Conservation (phyloP, 2,329 filamentous ascomycete species). For the Thelonectria blattea region DNA sequence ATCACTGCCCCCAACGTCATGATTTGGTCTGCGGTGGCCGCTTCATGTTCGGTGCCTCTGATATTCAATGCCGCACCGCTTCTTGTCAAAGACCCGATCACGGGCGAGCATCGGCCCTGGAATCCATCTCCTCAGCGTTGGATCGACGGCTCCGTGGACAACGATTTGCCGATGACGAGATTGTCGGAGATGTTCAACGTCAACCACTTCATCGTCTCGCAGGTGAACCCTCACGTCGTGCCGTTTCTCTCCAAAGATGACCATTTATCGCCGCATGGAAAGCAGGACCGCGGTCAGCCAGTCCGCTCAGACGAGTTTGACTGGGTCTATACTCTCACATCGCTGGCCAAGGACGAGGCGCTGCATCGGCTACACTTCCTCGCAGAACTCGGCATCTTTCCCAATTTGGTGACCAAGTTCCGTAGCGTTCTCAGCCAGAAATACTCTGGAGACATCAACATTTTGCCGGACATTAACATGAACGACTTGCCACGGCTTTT, state of each 20-base stretch:
- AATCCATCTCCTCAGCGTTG: slow-evolving; percentile 84
- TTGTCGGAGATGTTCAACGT: slow-evolving; percentile 97
- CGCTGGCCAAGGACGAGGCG: slow-evolving; percentile 78
- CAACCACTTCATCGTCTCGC: slow-evolving; percentile 96
- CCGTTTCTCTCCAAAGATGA: slow-evolving; percentile 84
- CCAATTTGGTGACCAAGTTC: slow-evolving; percentile 78
- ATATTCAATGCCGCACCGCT: slow-evolving; percentile 82
- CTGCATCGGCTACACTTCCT: slow-evolving; percentile 82
- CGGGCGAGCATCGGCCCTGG: slow-evolving; percentile 80
- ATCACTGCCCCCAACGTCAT: slow-evolving; percentile 92
- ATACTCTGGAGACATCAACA: slow-evolving; percentile 95
- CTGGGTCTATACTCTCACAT: slow-evolving; percentile 72
- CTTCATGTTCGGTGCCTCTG: slow-evolving; percentile 90
- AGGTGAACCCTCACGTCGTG: slow-evolving; percentile 93
- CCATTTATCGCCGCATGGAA: slow-evolving; percentile 50
- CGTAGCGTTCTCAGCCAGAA: slow-evolving; percentile 85
- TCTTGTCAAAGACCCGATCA: slow-evolving; percentile 83
- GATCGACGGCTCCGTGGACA: slow-evolving; percentile 95
- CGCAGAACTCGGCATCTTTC: slow-evolving; percentile 80
- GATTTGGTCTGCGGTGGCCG: slow-evolving; percentile 96
- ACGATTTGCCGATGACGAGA: slow-evolving; percentile 88
- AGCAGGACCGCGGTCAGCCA: slow-evolving; percentile 36
- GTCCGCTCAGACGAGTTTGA: slow-evolving; percentile 49
- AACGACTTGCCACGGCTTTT: slow-evolving; percentile 78
- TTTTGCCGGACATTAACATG: slow-evolving; percentile 79